phyloP scores from a whole-genome alignment of 768 basidiomycete genomes.

The Tulasnella calospora region DNA sequence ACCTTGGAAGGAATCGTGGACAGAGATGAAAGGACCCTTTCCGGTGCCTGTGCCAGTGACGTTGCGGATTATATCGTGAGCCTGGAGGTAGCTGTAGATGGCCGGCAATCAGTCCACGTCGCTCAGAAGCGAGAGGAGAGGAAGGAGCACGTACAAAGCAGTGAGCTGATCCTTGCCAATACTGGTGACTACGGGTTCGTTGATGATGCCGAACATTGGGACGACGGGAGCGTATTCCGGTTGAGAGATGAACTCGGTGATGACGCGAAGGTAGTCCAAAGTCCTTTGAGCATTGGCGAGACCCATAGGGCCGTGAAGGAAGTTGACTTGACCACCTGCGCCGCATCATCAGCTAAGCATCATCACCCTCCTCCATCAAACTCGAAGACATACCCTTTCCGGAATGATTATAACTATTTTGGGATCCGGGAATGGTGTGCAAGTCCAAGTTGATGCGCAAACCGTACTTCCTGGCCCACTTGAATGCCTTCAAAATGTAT shows the following conservation, averaged over 20 bases:
- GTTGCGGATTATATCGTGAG: constrained; percentile 72
- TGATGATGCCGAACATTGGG: constrained; percentile 80
- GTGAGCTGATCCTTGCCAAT: constrained; percentile 35
- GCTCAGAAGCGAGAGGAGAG: too few species aligned
- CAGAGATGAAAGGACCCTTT: constrained; percentile 77
- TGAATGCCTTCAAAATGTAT: constrained; percentile 88
- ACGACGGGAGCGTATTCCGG: constrained; percentile 66
- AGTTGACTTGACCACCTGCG: constrained; percentile 61
- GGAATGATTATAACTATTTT: constrained; percentile 97
- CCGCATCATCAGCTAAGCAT: neutral
- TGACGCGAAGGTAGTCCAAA: constrained; percentile 79
- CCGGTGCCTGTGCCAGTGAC: constrained; percentile 77
- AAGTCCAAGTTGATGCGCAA: constrained; percentile 89
- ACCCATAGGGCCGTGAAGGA: constrained; percentile 91
- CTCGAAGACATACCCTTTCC: constrained; percentile 44
- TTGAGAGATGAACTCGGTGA: constrained; percentile 75
- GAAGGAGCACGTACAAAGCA: constrained; percentile 33
- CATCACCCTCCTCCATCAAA: neutral
- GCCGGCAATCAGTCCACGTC: neutral
- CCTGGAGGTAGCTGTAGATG: constrained; percentile 64
- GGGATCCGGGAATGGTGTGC: constrained; percentile 44
- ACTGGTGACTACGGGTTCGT: constrained; percentile 57
- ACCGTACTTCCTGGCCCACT: constrained; percentile 97
- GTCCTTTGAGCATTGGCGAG: constrained; percentile 90
- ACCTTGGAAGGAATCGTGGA: constrained; percentile 82